phyloP scores from a whole-genome alignment of 495 filamentous ascomycete species.

The Trichocladium uniseriatum region DNA sequence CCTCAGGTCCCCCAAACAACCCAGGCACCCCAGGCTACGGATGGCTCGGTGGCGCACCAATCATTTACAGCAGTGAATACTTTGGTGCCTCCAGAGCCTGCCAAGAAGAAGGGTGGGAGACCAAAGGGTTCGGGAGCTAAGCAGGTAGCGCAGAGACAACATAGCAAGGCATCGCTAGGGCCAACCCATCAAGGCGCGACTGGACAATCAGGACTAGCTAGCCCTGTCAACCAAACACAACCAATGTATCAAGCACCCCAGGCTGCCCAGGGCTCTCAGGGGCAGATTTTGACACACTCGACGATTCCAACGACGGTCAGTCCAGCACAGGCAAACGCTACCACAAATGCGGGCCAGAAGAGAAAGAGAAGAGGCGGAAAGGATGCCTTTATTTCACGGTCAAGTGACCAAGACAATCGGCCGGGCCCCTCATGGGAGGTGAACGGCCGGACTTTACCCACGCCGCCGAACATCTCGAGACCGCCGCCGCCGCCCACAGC shows the following conservation, averaged over 20 bases:
- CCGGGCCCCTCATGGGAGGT: neutral
- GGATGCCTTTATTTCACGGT: neutral
- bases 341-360: conserved; percentile 15
- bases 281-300: conserved; percentile 3
- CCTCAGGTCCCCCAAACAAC: conserved; percentile 6
- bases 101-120: conserved; percentile 5
- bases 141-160: neutral
- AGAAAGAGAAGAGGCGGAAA: conserved; percentile 20
- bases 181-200: neutral
- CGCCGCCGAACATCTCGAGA: neutral
- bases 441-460: conserved; percentile 7
- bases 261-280: neutral
- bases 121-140: conserved; percentile 6
- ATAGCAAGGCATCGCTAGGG: neutral
- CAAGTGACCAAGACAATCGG: neutral
- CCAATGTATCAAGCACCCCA: neutral
- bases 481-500: neutral
- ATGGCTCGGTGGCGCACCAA: conserved; percentile 1
- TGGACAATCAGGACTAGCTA: neutral
- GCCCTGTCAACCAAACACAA: no score
- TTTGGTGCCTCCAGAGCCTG: conserved; percentile 1
- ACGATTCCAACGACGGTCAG: conserved; percentile 8
- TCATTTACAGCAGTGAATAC: conserved; percentile 23
- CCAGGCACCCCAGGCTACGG: neutral
- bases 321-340: neutral